phyloP scores from a whole-genome alignment of 345 rosid genomes.

The Pseudoturritis turrita region DNA sequence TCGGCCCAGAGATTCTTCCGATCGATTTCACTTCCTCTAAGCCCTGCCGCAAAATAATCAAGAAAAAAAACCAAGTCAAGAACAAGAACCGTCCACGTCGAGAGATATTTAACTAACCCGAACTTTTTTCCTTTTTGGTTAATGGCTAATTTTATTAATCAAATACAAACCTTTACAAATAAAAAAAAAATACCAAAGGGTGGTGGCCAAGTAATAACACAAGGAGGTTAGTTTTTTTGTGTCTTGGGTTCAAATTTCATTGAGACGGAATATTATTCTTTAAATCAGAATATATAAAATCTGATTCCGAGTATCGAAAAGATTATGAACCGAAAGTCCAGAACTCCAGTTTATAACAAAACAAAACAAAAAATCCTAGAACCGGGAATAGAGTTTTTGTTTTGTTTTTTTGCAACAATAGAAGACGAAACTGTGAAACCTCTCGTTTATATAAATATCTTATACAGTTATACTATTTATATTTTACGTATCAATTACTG shows the following conservation, averaged over 20 bases:
- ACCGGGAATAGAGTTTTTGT: not conserved
- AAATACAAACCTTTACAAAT: not conserved
- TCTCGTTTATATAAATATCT: not conserved
- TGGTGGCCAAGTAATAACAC: no score
- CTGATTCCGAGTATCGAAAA: no score
- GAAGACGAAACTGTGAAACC: not conserved
- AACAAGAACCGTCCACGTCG: constrained; percentile 16
- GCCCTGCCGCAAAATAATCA: constrained; percentile 43
- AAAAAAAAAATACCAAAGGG: not conserved
- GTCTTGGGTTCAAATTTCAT: no score
- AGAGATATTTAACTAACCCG: constrained; percentile 11
- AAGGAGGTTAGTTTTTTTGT: no score
- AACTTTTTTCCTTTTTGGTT: not conserved
- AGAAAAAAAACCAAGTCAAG: constrained; percentile 7
- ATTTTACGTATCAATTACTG: not conserved
- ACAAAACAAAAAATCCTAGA: no score
- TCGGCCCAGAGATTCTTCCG: constrained; percentile 89
- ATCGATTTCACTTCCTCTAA: constrained; percentile 76
- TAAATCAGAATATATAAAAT: no score
- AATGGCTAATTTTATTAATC: not conserved
- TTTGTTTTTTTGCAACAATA: not conserved
- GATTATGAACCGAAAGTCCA: no score
- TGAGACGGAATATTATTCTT: no score
- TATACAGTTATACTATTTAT: not conserved
- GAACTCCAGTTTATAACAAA: no score